Evolutionary conservation across 805 yeast species (phyloP).

Genomic region (Candida maesae): DNA sequence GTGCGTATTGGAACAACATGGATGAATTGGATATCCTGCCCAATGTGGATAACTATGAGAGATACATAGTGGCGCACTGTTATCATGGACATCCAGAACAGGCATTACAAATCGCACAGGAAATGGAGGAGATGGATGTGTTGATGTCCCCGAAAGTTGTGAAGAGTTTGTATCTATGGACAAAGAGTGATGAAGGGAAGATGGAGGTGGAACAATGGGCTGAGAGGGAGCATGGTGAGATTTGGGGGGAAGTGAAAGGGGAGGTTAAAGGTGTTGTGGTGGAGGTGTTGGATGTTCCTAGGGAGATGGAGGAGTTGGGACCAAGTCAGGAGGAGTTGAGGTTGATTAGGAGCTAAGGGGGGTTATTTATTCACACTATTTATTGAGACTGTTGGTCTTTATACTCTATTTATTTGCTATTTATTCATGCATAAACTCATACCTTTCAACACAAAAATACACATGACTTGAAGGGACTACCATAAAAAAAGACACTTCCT

Average conservation of each 20-base stretch:
- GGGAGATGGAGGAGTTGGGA: slow-evolving; percentile 13
- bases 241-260: slow-evolving; percentile 36
- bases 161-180: slow-evolving; percentile 43
- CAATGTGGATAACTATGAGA: slow-evolving; percentile 47
- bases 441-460: no score
- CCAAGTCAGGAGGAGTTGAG: slow-evolving; percentile 12
- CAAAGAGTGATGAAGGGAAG: slow-evolving; percentile 22
- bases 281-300: slow-evolving; percentile 6
- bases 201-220: slow-evolving; percentile 35
- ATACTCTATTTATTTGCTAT: no score
- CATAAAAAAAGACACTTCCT: no score
- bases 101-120: slow-evolving; percentile 49
- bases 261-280: slow-evolving; percentile 8
- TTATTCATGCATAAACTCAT: no score
- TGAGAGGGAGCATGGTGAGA: slow-evolving; percentile 24
- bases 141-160: slow-evolving; percentile 42
- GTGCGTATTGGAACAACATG: slow-evolving; percentile 57
- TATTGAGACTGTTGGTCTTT: no score
- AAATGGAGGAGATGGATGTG: slow-evolving; percentile 45
- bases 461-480: no score
- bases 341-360: slow-evolving; percentile 14
- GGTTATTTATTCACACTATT: no score
- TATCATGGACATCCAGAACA: slow-evolving; percentile 56
- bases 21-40: slow-evolving; percentile 47
- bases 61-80: slow-evolving; percentile 66